Percentiles rank a stretch among this genome's conserved stretches.
Conservation (phyloP, 2,329 filamentous ascomycete genomes). For the Neoascochyta sp. region DNA sequence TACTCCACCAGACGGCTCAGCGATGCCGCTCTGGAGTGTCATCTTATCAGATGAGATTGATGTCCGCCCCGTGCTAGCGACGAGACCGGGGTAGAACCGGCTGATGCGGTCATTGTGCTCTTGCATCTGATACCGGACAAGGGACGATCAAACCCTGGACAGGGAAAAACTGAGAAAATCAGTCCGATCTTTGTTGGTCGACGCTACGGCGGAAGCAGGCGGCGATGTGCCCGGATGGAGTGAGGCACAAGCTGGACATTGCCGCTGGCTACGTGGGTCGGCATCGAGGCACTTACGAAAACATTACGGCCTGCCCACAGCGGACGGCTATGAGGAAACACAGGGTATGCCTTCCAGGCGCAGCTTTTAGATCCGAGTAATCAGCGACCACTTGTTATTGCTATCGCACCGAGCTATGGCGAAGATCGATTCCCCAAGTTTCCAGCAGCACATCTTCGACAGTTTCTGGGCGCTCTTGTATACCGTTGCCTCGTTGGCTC, state of each 20-base stretch:
- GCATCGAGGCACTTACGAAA: constrained; percentile 5
- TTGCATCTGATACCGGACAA: no score
- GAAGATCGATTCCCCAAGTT: constrained; percentile 8
- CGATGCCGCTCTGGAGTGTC: constrained; percentile 12
- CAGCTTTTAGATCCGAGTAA: constrained; percentile 34
- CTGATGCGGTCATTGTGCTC: constrained; percentile 15
- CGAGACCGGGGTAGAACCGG: constrained; percentile 6
- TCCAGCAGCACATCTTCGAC: constrained; percentile 11
- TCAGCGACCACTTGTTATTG: constrained; percentile 21
- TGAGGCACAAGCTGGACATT: constrained; percentile 6
- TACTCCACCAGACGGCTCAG: constrained; percentile 6
- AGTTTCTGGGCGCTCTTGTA: constrained; percentile 19
- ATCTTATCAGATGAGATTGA: constrained; percentile 32
- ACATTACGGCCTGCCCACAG: constrained; percentile 7
- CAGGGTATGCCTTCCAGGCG: constrained; percentile 2
- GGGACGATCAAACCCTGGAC: constrained; percentile 13
- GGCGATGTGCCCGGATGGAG: constrained; percentile 17
- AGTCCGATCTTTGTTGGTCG: constrained; percentile 2
- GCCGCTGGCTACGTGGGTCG: no score
- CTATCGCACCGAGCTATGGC: constrained; percentile 10
- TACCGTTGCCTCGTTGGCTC: constrained; percentile 14
- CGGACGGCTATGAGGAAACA: constrained; percentile 6
- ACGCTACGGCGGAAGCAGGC: constrained; percentile 8
- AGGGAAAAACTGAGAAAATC: constrained; percentile 13
- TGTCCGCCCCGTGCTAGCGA: constrained; percentile 5